These are phyloP conservation scores for Pythium monospermum DNA, from an alignment of 352 stramenopile species.

Conservation along the genomic window DNA sequence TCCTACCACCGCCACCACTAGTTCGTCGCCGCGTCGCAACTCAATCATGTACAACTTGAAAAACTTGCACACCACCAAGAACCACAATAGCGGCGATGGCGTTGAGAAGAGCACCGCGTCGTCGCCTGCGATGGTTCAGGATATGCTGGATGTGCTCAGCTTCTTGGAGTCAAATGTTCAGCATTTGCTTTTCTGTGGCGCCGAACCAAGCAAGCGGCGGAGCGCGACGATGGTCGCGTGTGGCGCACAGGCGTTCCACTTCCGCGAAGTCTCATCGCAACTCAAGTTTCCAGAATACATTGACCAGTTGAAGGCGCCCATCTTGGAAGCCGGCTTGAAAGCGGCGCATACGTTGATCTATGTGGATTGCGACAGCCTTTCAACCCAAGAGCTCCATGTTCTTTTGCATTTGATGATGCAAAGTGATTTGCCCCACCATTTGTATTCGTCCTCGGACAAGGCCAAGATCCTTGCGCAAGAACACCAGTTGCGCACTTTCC, in stretches of 20 bases:
- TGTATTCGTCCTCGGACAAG: conserved; percentile 50
- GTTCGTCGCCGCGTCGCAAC: neutral
- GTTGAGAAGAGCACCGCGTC: conserved; percentile 28
- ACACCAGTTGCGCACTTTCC: conserved; percentile 26
- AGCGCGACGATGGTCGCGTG: conserved; percentile 47
- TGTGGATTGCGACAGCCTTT: conserved; percentile 48
- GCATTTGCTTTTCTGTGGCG: conserved; percentile 39
- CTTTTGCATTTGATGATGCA: conserved; percentile 39
- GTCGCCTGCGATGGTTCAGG: conserved; percentile 30
- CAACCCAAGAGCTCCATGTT: conserved; percentile 25
- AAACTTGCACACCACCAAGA: conserved; percentile 13
- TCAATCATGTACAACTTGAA: neutral
- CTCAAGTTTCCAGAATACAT: conserved; percentile 30
- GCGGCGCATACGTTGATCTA: conserved; percentile 49
- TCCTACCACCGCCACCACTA: neutral
- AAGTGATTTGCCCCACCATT: conserved; percentile 32
- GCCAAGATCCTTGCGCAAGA: conserved; percentile 40
- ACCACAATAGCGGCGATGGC: too few species aligned
- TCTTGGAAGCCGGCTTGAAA: conserved; percentile 47
- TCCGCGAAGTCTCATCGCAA: conserved; percentile 33
- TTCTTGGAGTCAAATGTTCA: conserved; percentile 38
- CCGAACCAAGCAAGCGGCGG: conserved; percentile 33
- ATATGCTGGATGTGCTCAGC: conserved; percentile 44
- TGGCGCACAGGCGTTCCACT: conserved; percentile 48
- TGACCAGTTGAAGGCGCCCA: conserved; percentile 38